Conservation (phyloP, 2,329 filamentous ascomycete species). For the Venturia aucupariae region DNA sequence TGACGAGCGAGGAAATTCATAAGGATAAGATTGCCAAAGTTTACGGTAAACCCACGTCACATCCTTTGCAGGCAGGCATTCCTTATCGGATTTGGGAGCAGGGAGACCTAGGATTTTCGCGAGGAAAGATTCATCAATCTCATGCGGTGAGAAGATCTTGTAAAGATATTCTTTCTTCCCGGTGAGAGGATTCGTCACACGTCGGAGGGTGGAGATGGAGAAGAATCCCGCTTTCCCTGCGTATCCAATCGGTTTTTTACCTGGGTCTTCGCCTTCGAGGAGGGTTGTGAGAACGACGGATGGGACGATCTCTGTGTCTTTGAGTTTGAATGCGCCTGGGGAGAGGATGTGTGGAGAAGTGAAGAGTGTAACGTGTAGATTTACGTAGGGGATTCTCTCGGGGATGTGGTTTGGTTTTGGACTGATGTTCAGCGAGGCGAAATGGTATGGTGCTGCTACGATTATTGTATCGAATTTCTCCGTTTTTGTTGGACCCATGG, state of each 20-base stretch:
- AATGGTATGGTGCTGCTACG: constrained; percentile 77
- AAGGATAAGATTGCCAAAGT: constrained; percentile 76
- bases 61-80: constrained; percentile 26
- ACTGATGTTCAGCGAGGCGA: constrained; percentile 54
- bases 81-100: constrained; percentile 14
- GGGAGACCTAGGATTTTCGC: constrained; percentile 38
- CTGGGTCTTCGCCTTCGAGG: constrained; percentile 45
- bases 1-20: constrained; percentile 71
- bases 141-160: constrained; percentile 55
- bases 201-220: constrained; percentile 67
- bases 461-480: constrained; percentile 65
- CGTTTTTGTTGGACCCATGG: constrained; percentile 6
- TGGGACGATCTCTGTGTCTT: constrained; percentile 50
- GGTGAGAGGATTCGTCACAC: constrained; percentile 47
- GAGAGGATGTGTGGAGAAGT: constrained; percentile 66
- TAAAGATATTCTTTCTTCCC: constrained; percentile 47
- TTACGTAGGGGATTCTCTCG: constrained; percentile 74
- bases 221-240: constrained; percentile 73
- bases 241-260: constrained; percentile 34
- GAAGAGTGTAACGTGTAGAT: constrained; percentile 83
- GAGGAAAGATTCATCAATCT: constrained; percentile 39
- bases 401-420: constrained; percentile 43
- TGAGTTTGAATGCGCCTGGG: constrained; percentile 61
- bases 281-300: constrained; percentile 77
- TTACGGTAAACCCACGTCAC: constrained; percentile 73